These are phyloP conservation scores for Larix kaempferi DNA, from an alignment of 75 land plant species.

Conservation along the genomic window DNA sequence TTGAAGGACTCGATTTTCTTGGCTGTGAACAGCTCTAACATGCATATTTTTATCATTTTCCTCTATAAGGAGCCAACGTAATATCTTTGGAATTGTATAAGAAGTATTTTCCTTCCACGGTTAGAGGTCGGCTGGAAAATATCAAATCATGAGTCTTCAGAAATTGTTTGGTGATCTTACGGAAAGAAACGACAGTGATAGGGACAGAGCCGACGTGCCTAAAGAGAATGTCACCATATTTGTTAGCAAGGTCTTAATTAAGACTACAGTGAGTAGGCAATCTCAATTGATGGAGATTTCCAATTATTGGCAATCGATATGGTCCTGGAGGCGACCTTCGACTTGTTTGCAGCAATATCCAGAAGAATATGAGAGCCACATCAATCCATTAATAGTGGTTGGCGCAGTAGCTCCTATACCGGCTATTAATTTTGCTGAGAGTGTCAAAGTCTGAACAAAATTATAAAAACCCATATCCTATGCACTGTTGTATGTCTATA, in stretches of 20 bases:
- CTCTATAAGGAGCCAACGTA: constrained; percentile 15
- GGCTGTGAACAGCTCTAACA: constrained; percentile 26
- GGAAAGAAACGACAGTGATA: not conserved
- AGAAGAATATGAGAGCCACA: too few relatives aligned
- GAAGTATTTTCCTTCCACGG: not conserved
- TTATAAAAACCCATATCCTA: too few relatives aligned
- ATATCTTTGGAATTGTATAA: constrained; percentile 11
- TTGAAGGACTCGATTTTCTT: constrained; percentile 15
- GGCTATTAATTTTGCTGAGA: too few relatives aligned
- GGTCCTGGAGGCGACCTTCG: constrained; percentile 15
- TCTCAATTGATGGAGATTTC: constrained; percentile 14
- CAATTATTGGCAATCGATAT: constrained; percentile 9
- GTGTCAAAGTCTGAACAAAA: too few relatives aligned
- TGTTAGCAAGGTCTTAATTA: not conserved
- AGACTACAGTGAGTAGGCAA: not conserved
- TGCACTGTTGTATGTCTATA: too few relatives aligned
- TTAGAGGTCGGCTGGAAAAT: constrained; percentile 11
- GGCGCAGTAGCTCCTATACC: too few relatives aligned
- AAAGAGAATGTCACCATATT: constrained; percentile 12
- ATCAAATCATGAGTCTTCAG: constrained; percentile 16
- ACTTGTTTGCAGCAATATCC: too few relatives aligned
- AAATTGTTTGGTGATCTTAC: constrained; percentile 8
- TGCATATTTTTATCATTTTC: constrained; percentile 20
- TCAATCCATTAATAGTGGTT: too few relatives aligned
- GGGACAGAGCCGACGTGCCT: constrained; percentile 11